phyloP scores from a whole-genome alignment of 1,139 yeast genomes.

The Suzukiozyma palmioleophila region DNA sequence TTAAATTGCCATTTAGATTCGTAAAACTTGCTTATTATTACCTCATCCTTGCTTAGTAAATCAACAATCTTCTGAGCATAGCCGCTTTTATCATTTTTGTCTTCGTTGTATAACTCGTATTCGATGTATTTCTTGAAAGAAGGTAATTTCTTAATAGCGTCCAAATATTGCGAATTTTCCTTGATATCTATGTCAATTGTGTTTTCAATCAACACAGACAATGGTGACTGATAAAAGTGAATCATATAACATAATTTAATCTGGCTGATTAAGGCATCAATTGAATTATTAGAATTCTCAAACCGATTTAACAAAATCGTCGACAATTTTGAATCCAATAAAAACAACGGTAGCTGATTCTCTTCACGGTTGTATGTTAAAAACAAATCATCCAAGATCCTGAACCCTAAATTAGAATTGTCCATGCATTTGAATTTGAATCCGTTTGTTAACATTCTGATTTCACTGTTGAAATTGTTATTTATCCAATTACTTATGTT shows the following conservation, averaged over 20 bases:
- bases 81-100: constrained; percentile 4
- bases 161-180: constrained; percentile 11
- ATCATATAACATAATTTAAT: constrained; percentile 65
- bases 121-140: constrained; percentile 39
- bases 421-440: constrained; percentile 43
- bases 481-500: constrained; percentile 36
- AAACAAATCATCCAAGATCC: constrained; percentile 32
- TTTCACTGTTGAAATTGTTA: constrained; percentile 27
- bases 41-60: constrained; percentile 18
- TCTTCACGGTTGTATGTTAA: constrained; percentile 19
- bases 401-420: constrained; percentile 36
- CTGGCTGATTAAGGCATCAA: constrained; percentile 50
- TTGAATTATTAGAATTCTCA: constrained; percentile 41
- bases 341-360: constrained; percentile 14
- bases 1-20: constrained; percentile 16
- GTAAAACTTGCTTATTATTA: constrained; percentile 15
- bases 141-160: constrained; percentile 29
- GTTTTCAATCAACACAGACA: constrained; percentile 36
- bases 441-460: constrained; percentile 30
- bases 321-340: constrained; percentile 25
- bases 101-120: constrained; percentile 7
- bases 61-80: constrained; percentile 8
- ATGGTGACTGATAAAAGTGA: constrained; percentile 67
- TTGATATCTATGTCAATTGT: constrained; percentile 6
- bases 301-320: constrained; percentile 34